These are phyloP conservation scores for Yamadazyma sp. DNA, from an alignment of 1,139 yeast species.

Conservation along the genomic window DNA sequence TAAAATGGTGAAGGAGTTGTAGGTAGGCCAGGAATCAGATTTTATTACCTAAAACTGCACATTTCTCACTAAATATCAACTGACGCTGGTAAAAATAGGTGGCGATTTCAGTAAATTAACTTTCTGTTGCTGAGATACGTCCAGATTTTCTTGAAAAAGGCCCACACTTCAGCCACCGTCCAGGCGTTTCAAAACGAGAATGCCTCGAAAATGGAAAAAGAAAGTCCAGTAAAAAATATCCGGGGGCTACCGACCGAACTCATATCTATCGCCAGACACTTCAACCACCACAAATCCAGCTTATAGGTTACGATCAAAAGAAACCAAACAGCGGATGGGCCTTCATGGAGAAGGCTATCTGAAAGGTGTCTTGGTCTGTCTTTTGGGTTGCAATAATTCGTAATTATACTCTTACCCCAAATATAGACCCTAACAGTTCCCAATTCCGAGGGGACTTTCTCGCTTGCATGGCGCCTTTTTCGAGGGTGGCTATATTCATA, in stretches of 20 bases:
- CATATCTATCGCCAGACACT: too few relatives aligned
- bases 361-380: too few relatives aligned
- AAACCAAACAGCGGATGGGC: too few relatives aligned
- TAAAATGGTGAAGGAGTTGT: background rate
- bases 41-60: background rate
- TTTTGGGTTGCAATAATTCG: too few relatives aligned
- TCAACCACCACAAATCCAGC: too few relatives aligned
- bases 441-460: background rate
- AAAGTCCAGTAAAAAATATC: background rate
- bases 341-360: too few relatives aligned
- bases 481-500: slow-evolving; percentile 2
- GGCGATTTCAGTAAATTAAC: background rate
- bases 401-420: too few relatives aligned
- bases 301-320: too few relatives aligned
- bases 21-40: background rate
- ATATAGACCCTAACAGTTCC: background rate
- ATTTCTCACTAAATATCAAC: background rate
- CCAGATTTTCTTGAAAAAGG: background rate
- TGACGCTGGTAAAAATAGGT: background rate
- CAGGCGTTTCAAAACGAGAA: background rate
- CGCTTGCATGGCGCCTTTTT: background rate
- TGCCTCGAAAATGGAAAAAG: background rate
- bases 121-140: too few relatives aligned
- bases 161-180: background rate
- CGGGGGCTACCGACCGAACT: too few relatives aligned